Base-by-base conservation (phyloP, 345 rosid genomes). In the Turritis glabra region DNA sequence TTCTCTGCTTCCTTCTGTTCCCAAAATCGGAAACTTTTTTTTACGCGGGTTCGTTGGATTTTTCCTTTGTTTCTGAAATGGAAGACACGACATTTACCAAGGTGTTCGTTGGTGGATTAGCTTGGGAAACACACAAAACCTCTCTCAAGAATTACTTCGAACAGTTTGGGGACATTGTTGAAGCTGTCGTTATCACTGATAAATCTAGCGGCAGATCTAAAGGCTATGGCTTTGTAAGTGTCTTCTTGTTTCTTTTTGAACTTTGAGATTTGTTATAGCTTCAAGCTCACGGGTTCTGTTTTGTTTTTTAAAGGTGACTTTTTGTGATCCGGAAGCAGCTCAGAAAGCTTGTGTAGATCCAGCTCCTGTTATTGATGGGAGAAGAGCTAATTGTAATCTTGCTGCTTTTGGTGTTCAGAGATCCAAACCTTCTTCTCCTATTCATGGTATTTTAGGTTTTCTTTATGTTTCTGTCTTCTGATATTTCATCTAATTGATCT, bases 121-220 rank as follows among this genome's bases (percentile, higher is more conserved):
- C 98, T 10, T 94, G 98, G 98, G 98, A 94, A 74, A 94, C 98
- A 3, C 96, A 94, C 78, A 94, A 90, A 83, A 83, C 87, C 61
- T 91, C 98, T 64, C 87, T 94, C 86, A 89, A 86, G 95, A 89
- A 84, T 57, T 90, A 91, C 79, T 94, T 94, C 52, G 93, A 94
- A 72, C 98, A 91, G 86, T 94, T 94, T 72, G 98, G 98, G 13
- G 97, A 91, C 80, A 94, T 94, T 87, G 77, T 94, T 80, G 98
- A 94, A 82, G 98, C 98, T 76, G 98, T 91, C 18, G 98, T 94
- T 71, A 94, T 94, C 83, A 86, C 96, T 67, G 98, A 91, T 70
- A 94, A 94, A 81, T 91, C 97, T 70, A 88, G 95, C 8, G 98
- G 97, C 74, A 91, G 98, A 89, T 94, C 98, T 85, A 94, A 94